Percentiles rank a stretch among this genome's conserved stretches.
These are phyloP conservation scores for Ilex asprella DNA, from an alignment of 257 asterid species.

Conservation along the genomic window DNA sequence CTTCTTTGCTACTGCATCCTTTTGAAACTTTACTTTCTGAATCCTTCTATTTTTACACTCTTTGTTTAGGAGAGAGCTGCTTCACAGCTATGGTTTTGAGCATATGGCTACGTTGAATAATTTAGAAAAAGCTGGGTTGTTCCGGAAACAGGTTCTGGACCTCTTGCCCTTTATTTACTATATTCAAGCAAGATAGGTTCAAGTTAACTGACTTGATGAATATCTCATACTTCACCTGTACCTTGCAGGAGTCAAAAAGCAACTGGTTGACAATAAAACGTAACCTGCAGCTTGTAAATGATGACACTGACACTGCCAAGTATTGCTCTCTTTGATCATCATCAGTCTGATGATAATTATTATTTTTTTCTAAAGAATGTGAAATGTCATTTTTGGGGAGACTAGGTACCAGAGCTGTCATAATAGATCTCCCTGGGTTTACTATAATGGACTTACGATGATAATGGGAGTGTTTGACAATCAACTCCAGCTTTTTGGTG, in stretches of 20 bases:
- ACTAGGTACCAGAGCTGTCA: too few relatives aligned
- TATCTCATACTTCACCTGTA: conserved; percentile 7
- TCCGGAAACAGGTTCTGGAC: conserved; percentile 68
- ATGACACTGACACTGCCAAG: conserved; percentile 85
- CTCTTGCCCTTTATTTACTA: neutral
- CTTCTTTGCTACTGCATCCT: neutral
- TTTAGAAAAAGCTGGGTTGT: conserved; percentile 92
- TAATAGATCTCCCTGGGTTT: too few relatives aligned
- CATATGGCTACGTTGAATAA: conserved; percentile 78
- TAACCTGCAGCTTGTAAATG: conserved; percentile 77
- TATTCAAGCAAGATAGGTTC: too few relatives aligned
- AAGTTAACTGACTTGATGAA: too few relatives aligned
- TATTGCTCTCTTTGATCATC: conserved; percentile 21
- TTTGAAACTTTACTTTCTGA: neutral
- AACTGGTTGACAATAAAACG: conserved; percentile 87
- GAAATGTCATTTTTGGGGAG: too few relatives aligned
- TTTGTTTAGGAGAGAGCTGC: conserved; percentile 78
- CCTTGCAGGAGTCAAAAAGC: conserved; percentile 75
- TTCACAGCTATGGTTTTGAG: conserved; percentile 97
- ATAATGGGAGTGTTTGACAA: too few relatives aligned
- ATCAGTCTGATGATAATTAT: conserved; percentile 1
- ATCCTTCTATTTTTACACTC: conserved; percentile 10
- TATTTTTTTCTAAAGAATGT: conserved; percentile 1
- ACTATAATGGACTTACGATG: too few relatives aligned
- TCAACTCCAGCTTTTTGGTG: too few relatives aligned